phyloP scores from a whole-genome alignment of 2,329 filamentous ascomycete species.

The Monosporascus sp. region DNA sequence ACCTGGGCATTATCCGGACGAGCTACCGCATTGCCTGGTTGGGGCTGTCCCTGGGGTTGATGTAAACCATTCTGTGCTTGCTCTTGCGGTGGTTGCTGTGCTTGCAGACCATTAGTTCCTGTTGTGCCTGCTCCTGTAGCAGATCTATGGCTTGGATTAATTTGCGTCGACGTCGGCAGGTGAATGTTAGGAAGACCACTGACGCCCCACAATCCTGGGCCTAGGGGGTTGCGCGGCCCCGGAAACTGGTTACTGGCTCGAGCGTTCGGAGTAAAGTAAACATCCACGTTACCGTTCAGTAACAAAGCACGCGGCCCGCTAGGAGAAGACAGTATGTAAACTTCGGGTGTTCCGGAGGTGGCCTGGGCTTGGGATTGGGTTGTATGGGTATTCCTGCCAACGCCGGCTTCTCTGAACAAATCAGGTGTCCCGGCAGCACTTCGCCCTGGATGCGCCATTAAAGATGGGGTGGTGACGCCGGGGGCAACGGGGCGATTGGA shows the following conservation, averaged over 20 bases:
- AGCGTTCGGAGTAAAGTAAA: constrained; percentile 45
- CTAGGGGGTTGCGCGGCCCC: constrained; percentile 8
- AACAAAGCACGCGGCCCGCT: constrained; percentile 54
- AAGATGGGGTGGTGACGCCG: constrained; percentile 36
- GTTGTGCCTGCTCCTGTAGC: constrained; percentile 3
- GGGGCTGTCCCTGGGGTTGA: constrained; percentile 23
- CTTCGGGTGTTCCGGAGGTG: constrained; percentile 36
- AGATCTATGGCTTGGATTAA: constrained; percentile 7
- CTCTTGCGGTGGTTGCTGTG: constrained; percentile 20
- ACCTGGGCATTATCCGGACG: constrained; percentile 25
- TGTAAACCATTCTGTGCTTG: constrained; percentile 23
- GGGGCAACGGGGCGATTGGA: constrained; percentile 33
- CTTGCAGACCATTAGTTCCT: constrained; percentile 18
- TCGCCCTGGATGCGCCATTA: constrained; percentile 33
- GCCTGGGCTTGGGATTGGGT: constrained; percentile 12
- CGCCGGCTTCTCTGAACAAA: constrained; percentile 28
- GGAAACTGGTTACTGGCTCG: constrained; percentile 8
- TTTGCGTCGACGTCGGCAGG: constrained; percentile 10
- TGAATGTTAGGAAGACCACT: constrained; percentile 4
- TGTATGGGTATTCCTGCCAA: constrained; percentile 21
- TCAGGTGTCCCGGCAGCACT: constrained; percentile 47
- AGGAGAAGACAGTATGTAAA: constrained; percentile 58
- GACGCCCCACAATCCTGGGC: neutral
- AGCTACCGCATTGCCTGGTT: constrained; percentile 22
- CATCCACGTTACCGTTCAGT: constrained; percentile 45